Conservation (phyloP, 768 basidiomycete species). For the Tricholoma terreum region DNA sequence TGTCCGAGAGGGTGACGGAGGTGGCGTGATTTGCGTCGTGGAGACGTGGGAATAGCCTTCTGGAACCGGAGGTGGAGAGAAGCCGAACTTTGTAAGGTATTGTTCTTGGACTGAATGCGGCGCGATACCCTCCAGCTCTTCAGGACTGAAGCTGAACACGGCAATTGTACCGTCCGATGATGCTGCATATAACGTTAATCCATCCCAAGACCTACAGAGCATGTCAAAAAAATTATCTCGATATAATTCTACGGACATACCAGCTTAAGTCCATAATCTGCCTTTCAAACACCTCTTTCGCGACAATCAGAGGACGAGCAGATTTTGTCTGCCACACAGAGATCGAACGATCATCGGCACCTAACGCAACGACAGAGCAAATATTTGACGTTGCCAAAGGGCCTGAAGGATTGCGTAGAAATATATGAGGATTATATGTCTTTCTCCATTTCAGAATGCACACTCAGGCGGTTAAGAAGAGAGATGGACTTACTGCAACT, state of each 20-base stretch:
- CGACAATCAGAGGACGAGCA: constrained; percentile 86
- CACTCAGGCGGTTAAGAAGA: background rate
- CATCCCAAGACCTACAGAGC: constrained; percentile 79
- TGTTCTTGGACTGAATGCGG: constrained; percentile 69
- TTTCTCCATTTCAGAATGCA: constrained; percentile 23
- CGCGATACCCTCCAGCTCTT: constrained; percentile 80
- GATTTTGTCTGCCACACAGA: constrained; percentile 97
- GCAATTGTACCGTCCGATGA: constrained; percentile 95
- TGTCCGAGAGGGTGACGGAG: constrained; percentile 45
- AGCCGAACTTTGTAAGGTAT: constrained; percentile 81
- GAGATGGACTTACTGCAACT: constrained; percentile 66
- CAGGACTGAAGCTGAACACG: constrained; percentile 78
- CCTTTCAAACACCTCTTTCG: constrained; percentile 90
- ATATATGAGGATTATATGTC: constrained; percentile 94
- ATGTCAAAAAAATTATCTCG: constrained; percentile 3
- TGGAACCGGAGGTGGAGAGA: constrained; percentile 62
- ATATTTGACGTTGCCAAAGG: constrained; percentile 79
- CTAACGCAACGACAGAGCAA: constrained; percentile 89
- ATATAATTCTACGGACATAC: constrained; percentile 41
- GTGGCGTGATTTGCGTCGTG: constrained; percentile 40
- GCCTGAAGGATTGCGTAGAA: constrained; percentile 68
- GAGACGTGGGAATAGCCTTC: constrained; percentile 64
- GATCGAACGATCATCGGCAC: constrained; percentile 89
- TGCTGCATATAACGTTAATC: constrained; percentile 87
- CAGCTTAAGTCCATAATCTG: constrained; percentile 96